A percentile compares a stretch with the other conserved stretches of the same genome.
These are phyloP conservation scores for Phytophthora capsici DNA, from an alignment of 352 stramenopile genomes.

Conservation along the genomic window DNA sequence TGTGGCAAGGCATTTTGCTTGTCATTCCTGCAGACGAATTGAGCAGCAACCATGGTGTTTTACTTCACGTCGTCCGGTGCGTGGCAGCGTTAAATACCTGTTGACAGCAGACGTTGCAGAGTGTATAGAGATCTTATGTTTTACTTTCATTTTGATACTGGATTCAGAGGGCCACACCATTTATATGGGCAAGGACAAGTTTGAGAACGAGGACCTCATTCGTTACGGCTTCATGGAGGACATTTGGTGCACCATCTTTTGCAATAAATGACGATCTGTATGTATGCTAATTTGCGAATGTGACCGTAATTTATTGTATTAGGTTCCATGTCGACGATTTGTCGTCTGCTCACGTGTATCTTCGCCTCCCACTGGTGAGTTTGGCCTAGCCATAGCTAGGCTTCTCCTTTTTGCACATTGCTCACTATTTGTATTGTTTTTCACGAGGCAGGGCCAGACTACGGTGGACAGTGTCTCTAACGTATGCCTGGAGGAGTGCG, in stretches of 20 bases:
- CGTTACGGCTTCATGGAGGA: conserved; percentile 96
- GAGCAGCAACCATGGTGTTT: conserved; percentile 62
- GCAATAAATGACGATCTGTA: neutral
- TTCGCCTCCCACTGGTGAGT: conserved; percentile 89
- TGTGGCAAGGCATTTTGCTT: neutral
- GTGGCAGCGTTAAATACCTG: conserved; percentile 10
- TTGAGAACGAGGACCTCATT: conserved; percentile 99
- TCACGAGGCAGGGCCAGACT: conserved; percentile 55
- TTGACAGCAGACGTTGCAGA: neutral
- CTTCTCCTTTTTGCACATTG: neutral
- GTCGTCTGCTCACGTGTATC: conserved; percentile 98
- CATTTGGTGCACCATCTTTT: conserved; percentile 74
- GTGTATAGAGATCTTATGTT: neutral
- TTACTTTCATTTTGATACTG: neutral
- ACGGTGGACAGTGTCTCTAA: conserved; percentile 83
- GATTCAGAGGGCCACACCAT: conserved; percentile 88
- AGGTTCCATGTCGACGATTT: conserved; percentile 99
- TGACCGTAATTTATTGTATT: neutral
- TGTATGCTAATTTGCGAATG: neutral
- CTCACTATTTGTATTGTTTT: neutral
- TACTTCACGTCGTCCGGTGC: conserved; percentile 86
- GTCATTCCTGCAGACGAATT: conserved; percentile 7
- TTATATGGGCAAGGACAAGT: conserved; percentile 99
- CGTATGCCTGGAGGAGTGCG: conserved; percentile 88
- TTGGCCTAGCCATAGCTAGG: conserved; percentile 4